Base-by-base conservation (phyloP, 768 basidiomycete genomes). In the Tylopilus plumbeoviolaceoides region DNA sequence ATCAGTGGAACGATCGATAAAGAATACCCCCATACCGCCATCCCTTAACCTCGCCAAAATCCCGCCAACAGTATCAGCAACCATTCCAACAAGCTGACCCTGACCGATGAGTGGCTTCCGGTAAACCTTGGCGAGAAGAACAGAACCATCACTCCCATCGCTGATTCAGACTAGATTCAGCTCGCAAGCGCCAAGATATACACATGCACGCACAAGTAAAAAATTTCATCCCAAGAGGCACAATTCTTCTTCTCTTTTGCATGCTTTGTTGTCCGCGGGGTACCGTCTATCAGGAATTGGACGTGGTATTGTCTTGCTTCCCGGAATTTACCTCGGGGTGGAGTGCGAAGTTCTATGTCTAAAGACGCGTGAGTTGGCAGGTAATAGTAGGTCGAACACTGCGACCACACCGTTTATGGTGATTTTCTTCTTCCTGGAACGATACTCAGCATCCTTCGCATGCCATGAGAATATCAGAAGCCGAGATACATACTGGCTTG, bases 191-290 rank as follows among this genome's bases (percentile, higher is more conserved):
- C 27, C 44, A 45, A 25, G 25, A 2, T 27, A 46, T 27, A 7
- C 25, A 21, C 5, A 18, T 42, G 10, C 8, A 62, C 60, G 12
- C 17, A 61, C 60, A 61, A 61, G 44, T 52, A 63, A 1, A 61
- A 42, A 5, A 7, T 48, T 9, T 61, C 57, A 27, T 56, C 40
- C 60, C 60, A 61, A 30, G 39, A 50, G 1, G 43, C 39, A 9
- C 33, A 3, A 40, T 48, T 48, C 23, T 47, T 33, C 40, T 36
- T 59, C 46, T 63, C 60, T 14, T 44, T 63, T 25, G 39, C 48
- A 0, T 14, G 38, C 25, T 49, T 55, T 53, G 60, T 61, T 17
- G 61, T 51, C 17, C 61, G 57, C 0, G 28, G 48, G 28, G 50
- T 59, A 40, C 44, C 21, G 21, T 36, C 53, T 17, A 61, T 48